A percentile compares a stretch with the other conserved stretches of the same genome.
Conservation (phyloP, 2,329 filamentous ascomycete genomes). For the Davidsoniella virescens region DNA sequence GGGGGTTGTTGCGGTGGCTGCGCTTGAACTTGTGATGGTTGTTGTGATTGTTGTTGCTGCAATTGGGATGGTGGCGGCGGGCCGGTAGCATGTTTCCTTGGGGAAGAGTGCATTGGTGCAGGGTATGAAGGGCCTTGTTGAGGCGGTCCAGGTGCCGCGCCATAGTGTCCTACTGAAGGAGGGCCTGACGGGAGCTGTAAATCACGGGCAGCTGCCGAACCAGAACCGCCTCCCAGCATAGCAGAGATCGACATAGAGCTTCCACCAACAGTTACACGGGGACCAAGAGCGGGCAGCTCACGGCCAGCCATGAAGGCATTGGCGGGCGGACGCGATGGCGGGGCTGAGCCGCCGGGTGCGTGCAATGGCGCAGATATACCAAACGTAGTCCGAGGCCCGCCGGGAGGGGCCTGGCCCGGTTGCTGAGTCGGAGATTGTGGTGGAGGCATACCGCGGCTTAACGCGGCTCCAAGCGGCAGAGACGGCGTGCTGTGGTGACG, state of each 20-base stretch:
- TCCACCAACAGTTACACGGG: constrained; percentile 29
- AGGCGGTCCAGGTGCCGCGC: constrained; percentile 24
- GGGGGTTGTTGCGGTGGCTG: background rate
- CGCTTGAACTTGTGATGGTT: background rate
- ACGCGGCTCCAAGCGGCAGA: constrained; percentile 22
- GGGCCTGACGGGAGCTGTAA: constrained; percentile 20
- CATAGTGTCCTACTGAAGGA: constrained; percentile 26
- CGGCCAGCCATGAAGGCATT: constrained; percentile 32
- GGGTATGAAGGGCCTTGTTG: constrained; percentile 30
- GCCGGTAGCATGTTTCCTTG: constrained; percentile 24
- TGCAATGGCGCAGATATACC: constrained; percentile 30
- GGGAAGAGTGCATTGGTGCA: constrained; percentile 36
- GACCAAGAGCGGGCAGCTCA: constrained; percentile 34
- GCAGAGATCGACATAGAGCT: constrained; percentile 47
- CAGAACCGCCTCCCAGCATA: constrained; percentile 30
- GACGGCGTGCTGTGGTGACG: constrained; percentile 31
- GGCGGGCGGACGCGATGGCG: constrained; percentile 27
- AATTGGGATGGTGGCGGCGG: background rate
- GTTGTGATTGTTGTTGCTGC: background rate
- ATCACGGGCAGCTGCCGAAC: constrained; percentile 23
- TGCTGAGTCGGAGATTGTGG: constrained; percentile 28
- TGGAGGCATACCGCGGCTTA: constrained; percentile 31
- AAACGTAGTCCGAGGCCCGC: constrained; percentile 23
- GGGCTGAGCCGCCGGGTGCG: constrained; percentile 12
- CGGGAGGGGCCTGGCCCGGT: constrained; percentile 16